phyloP scores from a whole-genome alignment of 129 eudicot genomes.

The Flaveria sonorensis region DNA sequence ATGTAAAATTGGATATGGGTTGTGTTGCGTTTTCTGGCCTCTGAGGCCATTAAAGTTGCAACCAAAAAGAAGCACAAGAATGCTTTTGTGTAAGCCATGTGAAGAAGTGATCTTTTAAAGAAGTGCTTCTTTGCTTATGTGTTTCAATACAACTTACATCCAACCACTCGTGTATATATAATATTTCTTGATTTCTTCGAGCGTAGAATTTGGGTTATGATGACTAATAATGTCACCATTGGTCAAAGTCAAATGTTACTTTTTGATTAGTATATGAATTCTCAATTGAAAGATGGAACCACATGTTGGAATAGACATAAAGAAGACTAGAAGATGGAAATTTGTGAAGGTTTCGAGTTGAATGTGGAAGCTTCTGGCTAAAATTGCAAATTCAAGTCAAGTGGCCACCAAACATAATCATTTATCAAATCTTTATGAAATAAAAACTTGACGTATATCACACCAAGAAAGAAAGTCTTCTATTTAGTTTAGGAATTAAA shows the following conservation, averaged over 20 bases:
- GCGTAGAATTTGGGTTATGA: conserved; percentile 5
- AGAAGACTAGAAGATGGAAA: not conserved
- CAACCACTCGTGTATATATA: not conserved
- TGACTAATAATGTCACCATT: not conserved
- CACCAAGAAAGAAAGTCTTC: not conserved
- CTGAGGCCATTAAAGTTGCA: conserved; percentile 1
- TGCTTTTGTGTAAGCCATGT: conserved; percentile 26
- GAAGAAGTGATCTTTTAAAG: not conserved
- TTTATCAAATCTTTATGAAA: not conserved
- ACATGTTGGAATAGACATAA: not conserved
- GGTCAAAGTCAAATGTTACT: conserved; percentile 23
- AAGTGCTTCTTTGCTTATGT: conserved; percentile 11
- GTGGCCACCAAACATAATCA: not conserved
- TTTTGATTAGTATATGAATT: not conserved
- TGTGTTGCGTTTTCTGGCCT: conserved; percentile 36
- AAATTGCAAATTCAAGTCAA: not conserved
- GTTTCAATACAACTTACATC: not conserved
- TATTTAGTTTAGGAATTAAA: no score
- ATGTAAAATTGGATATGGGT: conserved; percentile 64
- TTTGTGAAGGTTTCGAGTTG: not conserved
- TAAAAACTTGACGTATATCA: not conserved
- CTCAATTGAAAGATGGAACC: not conserved
- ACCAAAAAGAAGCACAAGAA: conserved; percentile 15
- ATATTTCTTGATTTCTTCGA: not conserved
- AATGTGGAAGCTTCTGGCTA: not conserved